Conservation (phyloP, 345 rosid genomes). For the Melaleuca alternifolia region DNA sequence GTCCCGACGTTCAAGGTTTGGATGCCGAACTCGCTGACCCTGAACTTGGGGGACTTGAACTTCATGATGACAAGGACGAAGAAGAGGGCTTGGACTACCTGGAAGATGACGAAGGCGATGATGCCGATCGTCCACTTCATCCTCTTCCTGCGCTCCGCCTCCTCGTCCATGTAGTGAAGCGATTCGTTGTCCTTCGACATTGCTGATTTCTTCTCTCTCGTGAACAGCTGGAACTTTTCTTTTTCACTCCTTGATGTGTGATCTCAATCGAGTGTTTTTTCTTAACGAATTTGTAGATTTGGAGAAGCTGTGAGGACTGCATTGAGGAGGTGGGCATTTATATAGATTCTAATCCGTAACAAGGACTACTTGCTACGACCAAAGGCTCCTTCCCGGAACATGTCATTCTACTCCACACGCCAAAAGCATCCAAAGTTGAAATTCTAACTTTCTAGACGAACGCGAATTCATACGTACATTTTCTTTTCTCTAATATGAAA, state of each 20-base stretch:
- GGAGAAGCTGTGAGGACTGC: neutral
- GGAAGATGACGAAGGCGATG: no score
- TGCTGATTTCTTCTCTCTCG: neutral
- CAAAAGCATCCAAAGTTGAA: neutral
- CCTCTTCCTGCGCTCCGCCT: conserved; percentile 12
- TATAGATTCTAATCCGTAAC: neutral
- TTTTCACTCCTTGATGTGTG: neutral
- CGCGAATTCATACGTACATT: neutral
- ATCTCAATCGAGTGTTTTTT: neutral
- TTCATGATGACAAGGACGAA: no score
- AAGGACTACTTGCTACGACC: neutral
- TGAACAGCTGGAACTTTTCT: neutral
- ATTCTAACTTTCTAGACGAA: neutral
- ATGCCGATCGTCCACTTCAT: conserved; percentile 5
- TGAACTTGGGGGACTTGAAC: no score
- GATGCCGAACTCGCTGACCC: no score
- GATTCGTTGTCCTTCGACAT: no score
- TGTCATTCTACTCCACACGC: neutral
- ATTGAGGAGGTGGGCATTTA: neutral
- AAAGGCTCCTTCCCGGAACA: neutral
- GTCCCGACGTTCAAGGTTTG: no score
- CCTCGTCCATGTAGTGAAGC: no score
- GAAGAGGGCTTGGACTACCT: no score
- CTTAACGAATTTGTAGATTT: no score
- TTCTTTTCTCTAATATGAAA: neutral